Evolutionary conservation across 2,329 filamentous ascomycete species (phyloP).

Genomic region (Colletotrichum sp.): DNA sequence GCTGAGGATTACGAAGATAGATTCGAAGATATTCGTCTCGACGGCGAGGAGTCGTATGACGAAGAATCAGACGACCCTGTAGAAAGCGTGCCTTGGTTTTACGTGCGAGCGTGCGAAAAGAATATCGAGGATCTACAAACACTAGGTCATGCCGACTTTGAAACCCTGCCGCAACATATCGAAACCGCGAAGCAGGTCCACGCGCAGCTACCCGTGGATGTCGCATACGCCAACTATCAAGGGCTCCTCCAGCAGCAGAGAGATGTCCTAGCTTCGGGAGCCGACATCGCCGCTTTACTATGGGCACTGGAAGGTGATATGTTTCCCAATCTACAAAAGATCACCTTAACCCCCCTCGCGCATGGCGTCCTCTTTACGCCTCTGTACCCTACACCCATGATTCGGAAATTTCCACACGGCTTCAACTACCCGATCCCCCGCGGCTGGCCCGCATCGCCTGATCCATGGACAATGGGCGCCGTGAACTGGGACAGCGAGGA

Average conservation of each 20-base stretch:
- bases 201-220: neutral
- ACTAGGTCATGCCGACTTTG: neutral
- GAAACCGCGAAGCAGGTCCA: neutral
- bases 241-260: neutral
- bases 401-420: conserved; percentile 39
- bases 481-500: conserved; percentile 8
- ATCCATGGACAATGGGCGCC: neutral
- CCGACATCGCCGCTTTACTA: conserved; percentile 34
- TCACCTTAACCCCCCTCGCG: conserved; percentile 42
- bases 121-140: neutral
- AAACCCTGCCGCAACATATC: neutral
- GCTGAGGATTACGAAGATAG: neutral
- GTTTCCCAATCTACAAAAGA: conserved; percentile 37
- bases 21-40: neutral
- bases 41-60: neutral
- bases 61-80: neutral
- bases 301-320: conserved; percentile 28
- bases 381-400: conserved; percentile 45
- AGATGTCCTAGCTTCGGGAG: conserved; percentile 1
- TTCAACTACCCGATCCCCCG: conserved; percentile 43
- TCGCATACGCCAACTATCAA: neutral
- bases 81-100: neutral
- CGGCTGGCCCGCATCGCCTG: conserved; percentile 28
- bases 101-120: neutral
- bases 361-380: conserved; percentile 39